These are phyloP conservation scores for Adansonia digitata DNA, from an alignment of 345 rosid species.

Conservation along the genomic window DNA sequence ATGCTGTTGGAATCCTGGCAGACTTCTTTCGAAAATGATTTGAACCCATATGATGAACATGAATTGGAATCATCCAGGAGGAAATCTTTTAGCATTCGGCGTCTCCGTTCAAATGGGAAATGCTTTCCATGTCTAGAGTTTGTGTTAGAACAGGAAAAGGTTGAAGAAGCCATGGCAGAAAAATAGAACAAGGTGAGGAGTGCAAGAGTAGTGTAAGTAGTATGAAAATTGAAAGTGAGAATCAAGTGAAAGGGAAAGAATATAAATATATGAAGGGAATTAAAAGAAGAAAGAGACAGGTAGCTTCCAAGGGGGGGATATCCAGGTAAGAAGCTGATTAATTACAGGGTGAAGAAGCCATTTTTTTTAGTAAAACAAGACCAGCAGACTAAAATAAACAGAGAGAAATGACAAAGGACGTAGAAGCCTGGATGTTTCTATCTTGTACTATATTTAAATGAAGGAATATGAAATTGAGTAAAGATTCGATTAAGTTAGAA, in stretches of 20 bases:
- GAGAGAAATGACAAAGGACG: constrained; percentile 30
- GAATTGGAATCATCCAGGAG: constrained; percentile 56
- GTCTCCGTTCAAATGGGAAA: constrained; percentile 27
- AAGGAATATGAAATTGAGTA: neutral
- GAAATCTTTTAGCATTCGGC: constrained; percentile 70
- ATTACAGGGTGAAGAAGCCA: constrained; percentile 22
- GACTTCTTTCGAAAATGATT: constrained; percentile 27
- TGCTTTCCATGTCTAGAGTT: constrained; percentile 15
- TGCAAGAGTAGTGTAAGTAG: too few relatives aligned
- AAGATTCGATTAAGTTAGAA: neutral
- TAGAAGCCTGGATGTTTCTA: constrained; percentile 55
- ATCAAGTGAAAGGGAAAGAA: neutral
- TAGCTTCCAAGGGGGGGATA: constrained; percentile 52
- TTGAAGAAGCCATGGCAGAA: constrained; percentile 4
- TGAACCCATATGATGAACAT: constrained; percentile 39
- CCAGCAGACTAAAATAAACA: neutral
- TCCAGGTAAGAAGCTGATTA: constrained; percentile 35
- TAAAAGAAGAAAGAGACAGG: constrained; percentile 38
- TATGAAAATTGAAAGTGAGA: neutral
- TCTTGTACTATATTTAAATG: neutral
- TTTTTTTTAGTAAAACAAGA: constrained; percentile 4
- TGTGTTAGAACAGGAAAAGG: neutral
- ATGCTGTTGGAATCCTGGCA: constrained; percentile 4
- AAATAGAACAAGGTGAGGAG: neutral
- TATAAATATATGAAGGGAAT: neutral